Conservation (phyloP, 805 yeast genomes). For the Ogataea paradorogensis region DNA sequence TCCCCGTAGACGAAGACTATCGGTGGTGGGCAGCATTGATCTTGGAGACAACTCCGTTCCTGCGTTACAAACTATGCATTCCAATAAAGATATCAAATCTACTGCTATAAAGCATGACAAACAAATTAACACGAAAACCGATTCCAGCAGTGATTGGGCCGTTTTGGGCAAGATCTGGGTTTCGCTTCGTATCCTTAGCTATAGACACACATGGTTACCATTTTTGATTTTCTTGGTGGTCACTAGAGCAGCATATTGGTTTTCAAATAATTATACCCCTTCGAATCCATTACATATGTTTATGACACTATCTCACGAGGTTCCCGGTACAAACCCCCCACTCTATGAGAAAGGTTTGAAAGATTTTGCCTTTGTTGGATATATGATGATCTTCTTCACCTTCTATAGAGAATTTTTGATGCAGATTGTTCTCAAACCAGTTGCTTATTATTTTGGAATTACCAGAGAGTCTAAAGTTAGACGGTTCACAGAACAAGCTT, state of each 20-base stretch:
- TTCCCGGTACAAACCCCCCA: constrained; percentile 52
- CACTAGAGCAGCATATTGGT: constrained; percentile 43
- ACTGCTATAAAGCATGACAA: constrained; percentile 34
- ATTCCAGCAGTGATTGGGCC: constrained; percentile 45
- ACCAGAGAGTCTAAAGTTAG: constrained; percentile 53
- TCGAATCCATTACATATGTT: constrained; percentile 63
- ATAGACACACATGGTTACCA: constrained; percentile 68
- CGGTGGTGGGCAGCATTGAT: constrained; percentile 72
- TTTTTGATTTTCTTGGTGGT: constrained; percentile 51
- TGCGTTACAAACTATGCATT: constrained; percentile 63
- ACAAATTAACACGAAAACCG: constrained; percentile 26
- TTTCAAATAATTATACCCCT: constrained; percentile 55
- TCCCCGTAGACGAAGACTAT: constrained; percentile 30
- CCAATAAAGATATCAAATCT: constrained; percentile 42
- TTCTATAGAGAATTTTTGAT: constrained; percentile 87
- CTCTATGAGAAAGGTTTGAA: constrained; percentile 82
- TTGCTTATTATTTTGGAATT: constrained; percentile 56
- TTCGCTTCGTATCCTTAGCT: constrained; percentile 56
- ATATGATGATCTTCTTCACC: constrained; percentile 83
- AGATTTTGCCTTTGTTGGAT: constrained; percentile 77
- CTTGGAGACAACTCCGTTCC: constrained; percentile 73
- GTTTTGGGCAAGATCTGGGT: constrained; percentile 53
- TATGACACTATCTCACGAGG: constrained; percentile 61
- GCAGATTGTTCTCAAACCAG: constrained; percentile 76
- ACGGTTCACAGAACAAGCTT: constrained; percentile 92